Base-by-base conservation (phyloP, 192 early-diverging fungal species). In the Glomus cerebriforme region DNA sequence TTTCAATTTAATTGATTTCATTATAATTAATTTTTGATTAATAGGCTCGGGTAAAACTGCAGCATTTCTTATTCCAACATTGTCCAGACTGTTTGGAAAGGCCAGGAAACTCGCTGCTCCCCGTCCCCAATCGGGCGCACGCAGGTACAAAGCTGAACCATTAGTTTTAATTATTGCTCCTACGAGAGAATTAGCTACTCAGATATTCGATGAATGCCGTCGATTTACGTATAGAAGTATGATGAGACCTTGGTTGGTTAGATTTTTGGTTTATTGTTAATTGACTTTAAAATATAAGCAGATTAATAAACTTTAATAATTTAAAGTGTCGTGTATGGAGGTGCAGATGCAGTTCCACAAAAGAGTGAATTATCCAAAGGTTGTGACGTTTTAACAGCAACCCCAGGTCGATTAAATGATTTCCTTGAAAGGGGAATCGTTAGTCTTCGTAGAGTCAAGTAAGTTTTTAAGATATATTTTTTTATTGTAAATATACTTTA, bases 341-440 rank as follows among this genome's bases (percentile, higher is more conserved):
- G 97, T 79, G 92, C 93, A 22, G 93, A 95, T 59, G 86, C 91
- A 75, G 78, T 84, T 43, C 85, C 91, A 70, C 97, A 98, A 84
- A 86, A 92, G 43, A 85, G 88, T 43, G 91, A 96, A 82, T 81
- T 97, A 27, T 89, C 91, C 78, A 90, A 92, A 73, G 97, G 97
- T 32, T 97, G 96, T 83, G 95, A 96, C 77, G 83, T 99, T 29
- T 87, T 99, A 8, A 92, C 97, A 27, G 97, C 97, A 27, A 98
- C 97, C 9, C 97, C 97, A 63, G 97, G 97, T 66, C 90, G 97
- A 79, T 88, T 98, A 45, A 91, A 91, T 72, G 97, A 99, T 73
- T 90, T 98, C 82, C 88, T 98, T 62, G 92, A 97, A 79, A 91
- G 95, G 63, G 91, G 91, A 7, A 85, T 89, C 73, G 81, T 98